Percentiles rank a stretch among this genome's conserved stretches.
Evolutionary conservation across 1,139 yeast species (phyloP).

Genomic region (Suhomyces ambrosiae): DNA sequence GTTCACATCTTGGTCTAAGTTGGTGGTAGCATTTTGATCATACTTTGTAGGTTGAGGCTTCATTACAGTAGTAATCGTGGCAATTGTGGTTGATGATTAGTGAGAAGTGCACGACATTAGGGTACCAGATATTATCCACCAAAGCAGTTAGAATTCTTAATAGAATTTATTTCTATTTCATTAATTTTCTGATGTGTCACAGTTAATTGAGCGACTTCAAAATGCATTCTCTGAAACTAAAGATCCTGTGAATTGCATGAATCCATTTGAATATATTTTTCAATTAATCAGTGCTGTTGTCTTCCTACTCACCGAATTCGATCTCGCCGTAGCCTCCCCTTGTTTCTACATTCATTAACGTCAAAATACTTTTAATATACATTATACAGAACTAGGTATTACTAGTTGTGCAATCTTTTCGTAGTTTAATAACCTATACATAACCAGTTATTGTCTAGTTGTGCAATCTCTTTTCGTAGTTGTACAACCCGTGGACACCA

Average conservation of each 20-base stretch:
- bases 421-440: neutral
- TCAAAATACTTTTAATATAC: neutral
- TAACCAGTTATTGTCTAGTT: constrained; percentile 44
- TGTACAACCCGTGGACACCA: constrained; percentile 95
- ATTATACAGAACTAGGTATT: neutral
- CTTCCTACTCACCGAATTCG: no score
- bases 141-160: no score
- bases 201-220: no score
- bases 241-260: no score
- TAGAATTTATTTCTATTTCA: no score
- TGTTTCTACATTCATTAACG: neutral
- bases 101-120: neutral
- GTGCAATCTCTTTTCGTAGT: constrained; percentile 96
- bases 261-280: no score
- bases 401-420: neutral
- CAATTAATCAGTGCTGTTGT: no score
- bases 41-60: constrained; percentile 13
- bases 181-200: no score
- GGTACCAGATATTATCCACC: no score
- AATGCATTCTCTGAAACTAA: no score
- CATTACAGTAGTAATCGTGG: neutral
- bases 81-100: neutral
- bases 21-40: constrained; percentile 40
- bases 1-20: constrained; percentile 59
- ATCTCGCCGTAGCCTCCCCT: neutral